Percentiles rank a stretch among this genome's conserved stretches.
phyloP scores from a whole-genome alignment of 78 protist species.

The Dictyostelium capitatum region DNA sequence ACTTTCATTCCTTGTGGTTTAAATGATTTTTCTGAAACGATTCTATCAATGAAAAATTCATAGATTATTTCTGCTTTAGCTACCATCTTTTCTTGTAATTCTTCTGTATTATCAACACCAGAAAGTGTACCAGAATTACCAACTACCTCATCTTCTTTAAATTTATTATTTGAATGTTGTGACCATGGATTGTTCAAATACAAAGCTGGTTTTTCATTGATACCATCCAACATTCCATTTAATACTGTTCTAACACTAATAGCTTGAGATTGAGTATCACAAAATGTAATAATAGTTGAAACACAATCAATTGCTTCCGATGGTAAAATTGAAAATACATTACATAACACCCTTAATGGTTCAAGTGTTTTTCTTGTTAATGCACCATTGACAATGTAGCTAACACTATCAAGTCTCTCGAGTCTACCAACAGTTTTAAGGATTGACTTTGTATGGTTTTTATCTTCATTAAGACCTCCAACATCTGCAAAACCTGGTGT shows the following conservation, averaged over 20 bases:
- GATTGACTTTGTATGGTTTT: not conserved
- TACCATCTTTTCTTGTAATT: constrained; percentile 11
- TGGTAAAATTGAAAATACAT: constrained; percentile 19
- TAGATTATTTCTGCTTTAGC: not conserved
- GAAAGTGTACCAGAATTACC: not conserved
- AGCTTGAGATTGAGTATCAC: not conserved
- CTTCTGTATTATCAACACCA: not conserved
- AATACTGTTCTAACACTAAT: not conserved
- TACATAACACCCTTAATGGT: constrained; percentile 2
- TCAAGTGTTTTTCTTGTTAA: constrained; percentile 21
- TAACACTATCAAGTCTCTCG: constrained; percentile 23
- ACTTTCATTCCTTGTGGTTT: constrained; percentile 21
- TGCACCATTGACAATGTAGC: constrained; percentile 10
- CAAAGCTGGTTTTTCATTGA: constrained; percentile 1
- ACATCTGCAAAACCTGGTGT: constrained; percentile 24
- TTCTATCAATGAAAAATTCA: not conserved
- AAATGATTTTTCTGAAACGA: not conserved
- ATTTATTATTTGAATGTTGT: not conserved
- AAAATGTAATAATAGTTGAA: constrained; percentile 5
- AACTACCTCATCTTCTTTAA: not conserved
- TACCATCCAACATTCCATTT: not conserved
- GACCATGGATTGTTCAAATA: constrained; percentile 32
- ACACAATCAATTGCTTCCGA: not conserved
- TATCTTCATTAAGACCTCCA: not conserved
- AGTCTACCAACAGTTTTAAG: not conserved